Base-by-base conservation (phyloP, 2,329 filamentous ascomycete species). In the Scopulariopsis brevicaulis region DNA sequence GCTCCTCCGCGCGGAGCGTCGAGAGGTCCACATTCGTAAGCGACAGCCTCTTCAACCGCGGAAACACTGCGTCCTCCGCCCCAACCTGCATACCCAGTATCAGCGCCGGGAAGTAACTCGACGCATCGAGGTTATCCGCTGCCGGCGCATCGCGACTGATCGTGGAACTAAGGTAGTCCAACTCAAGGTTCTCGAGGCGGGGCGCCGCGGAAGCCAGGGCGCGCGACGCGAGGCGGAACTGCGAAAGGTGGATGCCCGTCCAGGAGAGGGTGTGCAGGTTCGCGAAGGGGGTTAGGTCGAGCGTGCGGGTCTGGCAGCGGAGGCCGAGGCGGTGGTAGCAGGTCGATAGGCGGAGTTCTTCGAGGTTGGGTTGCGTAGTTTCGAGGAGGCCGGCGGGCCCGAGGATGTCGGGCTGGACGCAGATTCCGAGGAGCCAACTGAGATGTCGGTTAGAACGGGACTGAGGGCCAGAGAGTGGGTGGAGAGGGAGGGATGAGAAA, bases 261-360 rank as follows among this genome's bases (percentile, higher is more conserved):
- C 55, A 57, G n/a, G 55, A 52, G 32, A 57, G 40, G 48, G 43
- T 18, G 51, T 8, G 24, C 6, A 53, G 51, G 24, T 32, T 32
- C 18, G 51, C 5, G 25, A 53, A 53, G 51, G 51, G 55, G 10
- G n/a, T 57, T n/a, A 57, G 28, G 55, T 57, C 50, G 15, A 52
- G 25, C 25, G 34, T 22, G 46, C 20, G 20, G 46, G 46, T 52
- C 43, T 20, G 24, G 48, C 46, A 53, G 8, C 48, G 24, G 32
- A 57, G n/a, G 15, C 55, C 55, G 46, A 40, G 35, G 46, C 55
- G 46, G 46, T 51, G 46, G 48, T 57, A 57, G 46, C 46, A 24
- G 10, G 55, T 57, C 20, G 52, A 34, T n/a, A 57, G 48, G 2
- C 20, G 50, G 32, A 57, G 55, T 32, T 57, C 55, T 14, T 53